These are phyloP conservation scores for Euphorbia peplus DNA, from an alignment of 345 rosid species.

Conservation along the genomic window DNA sequence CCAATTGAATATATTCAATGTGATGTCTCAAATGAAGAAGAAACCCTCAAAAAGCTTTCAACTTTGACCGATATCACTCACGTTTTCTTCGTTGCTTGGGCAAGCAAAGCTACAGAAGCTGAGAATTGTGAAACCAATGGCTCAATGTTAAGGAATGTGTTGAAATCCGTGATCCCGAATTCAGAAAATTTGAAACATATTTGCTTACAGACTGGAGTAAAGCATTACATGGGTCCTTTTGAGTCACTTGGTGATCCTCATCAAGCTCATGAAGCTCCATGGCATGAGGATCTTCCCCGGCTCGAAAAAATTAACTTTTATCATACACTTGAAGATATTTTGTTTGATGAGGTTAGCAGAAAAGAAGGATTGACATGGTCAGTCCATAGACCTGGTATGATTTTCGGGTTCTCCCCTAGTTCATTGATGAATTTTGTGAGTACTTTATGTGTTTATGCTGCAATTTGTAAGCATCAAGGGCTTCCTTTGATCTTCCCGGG, in stretches of 20 bases:
- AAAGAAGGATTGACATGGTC: constrained; percentile 66
- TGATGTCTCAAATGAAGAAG: constrained; percentile 47
- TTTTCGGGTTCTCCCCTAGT: constrained; percentile 64
- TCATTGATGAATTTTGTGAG: constrained; percentile 58
- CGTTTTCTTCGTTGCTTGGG: constrained; percentile 75
- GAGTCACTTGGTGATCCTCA: constrained; percentile 16
- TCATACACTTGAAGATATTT: constrained; percentile 58
- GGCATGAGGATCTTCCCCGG: constrained; percentile 77
- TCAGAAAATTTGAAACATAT: constrained; percentile 70
- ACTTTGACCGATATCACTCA: constrained; percentile 64
- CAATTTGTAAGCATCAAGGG: constrained; percentile 64
- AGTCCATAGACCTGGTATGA: constrained; percentile 49
- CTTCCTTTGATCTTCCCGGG: constrained; percentile 53
- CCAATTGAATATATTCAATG: constrained; percentile 86
- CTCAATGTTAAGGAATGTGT: constrained; percentile 67
- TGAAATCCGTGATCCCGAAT: constrained; percentile 54
- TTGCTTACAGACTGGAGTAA: constrained; percentile 73
- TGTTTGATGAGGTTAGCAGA: constrained; percentile 54
- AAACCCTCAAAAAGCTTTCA: constrained; percentile 55
- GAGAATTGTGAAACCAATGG: constrained; percentile 66
- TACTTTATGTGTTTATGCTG: constrained; percentile 61
- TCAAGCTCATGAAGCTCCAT: constrained; percentile 56
- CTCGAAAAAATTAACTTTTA: constrained; percentile 55
- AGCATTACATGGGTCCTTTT: constrained; percentile 61
- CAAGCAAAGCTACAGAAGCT: constrained; percentile 39